Evolutionary conservation across 2,329 filamentous ascomycete species (phyloP), one percentile per base, ranked within the genome.

Genomic region (Trichoderma hamatum): DNA sequence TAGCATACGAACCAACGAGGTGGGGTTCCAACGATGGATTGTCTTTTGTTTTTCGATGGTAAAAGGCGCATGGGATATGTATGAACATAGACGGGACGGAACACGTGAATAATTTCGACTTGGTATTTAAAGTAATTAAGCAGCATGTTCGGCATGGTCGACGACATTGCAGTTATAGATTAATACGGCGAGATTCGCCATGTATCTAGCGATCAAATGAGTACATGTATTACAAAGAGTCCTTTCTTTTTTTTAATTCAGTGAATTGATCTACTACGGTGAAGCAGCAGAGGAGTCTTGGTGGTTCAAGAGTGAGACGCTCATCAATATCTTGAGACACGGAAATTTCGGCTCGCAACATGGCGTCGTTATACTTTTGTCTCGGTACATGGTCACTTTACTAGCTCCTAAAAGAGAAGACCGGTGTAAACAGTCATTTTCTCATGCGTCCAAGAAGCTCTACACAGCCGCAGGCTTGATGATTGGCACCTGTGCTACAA

Each of bases 61-160:
- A 39, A 58, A 55, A 39, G 68, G 68, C 68, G 68, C 61, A 69
- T 60, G 68, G 55, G 46, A 60, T 65, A 66, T 61, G 61, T 65
- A 69, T 62, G 68, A 60, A 69, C 68, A 69, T 69, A 69, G 61
- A 69, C 6, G 7, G 39, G 68, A 39, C 36, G 43, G 51, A 24
- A 36, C 28, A 59, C 39, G 55, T 69, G 49, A 69, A 56, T 34
- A 54, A 32, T 36, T 65, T 69, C 19, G 52, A 46, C 61, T 64
- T 52, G 30, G 51, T 34, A 59, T 19, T 52, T 24, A 62, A 52
- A 28, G 54, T 67, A 59, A 67, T 67, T 49, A 26, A 36, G 28
- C 36, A 36, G 55, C 52, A 61, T 65, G 32, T 28, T 49, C 34
- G 67, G 56, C 59, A n/a, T 55, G 49, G 46, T 65, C 61, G 49